Percentiles rank a stretch among this genome's conserved stretches.
Evolutionary conservation across 257 asterid genomes (phyloP).

Genomic region (Solanum sejunctum): DNA sequence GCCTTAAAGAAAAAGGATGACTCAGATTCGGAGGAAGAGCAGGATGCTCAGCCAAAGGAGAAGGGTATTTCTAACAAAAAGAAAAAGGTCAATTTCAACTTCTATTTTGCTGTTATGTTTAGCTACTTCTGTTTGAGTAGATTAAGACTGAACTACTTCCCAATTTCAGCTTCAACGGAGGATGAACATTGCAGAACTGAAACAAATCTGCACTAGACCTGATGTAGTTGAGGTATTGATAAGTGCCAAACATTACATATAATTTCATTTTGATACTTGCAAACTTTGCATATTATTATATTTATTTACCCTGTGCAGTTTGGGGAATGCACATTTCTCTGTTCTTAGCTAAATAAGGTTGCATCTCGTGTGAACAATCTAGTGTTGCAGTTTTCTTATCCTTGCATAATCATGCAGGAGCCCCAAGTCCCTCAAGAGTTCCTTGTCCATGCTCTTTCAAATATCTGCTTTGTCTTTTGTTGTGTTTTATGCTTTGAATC

Average conservation of each 20-base stretch:
- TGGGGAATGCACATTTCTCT: background rate
- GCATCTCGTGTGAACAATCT: background rate
- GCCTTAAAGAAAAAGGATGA: constrained; percentile 54
- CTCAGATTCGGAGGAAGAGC: constrained; percentile 87
- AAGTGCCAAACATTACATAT: background rate
- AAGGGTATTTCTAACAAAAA: constrained; percentile 79
- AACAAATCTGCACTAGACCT: constrained; percentile 67
- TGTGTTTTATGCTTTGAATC: background rate
- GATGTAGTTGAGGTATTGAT: constrained; percentile 87
- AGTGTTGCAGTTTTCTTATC: background rate
- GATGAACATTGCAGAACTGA: constrained; percentile 90
- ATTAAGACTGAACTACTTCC: constrained; percentile 1
- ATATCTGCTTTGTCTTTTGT: background rate
- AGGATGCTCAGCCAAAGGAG: constrained; percentile 62
- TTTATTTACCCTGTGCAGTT: background rate
- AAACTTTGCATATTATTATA: background rate
- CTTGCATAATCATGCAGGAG: background rate
- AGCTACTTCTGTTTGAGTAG: background rate
- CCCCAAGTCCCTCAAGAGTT: background rate
- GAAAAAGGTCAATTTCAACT: constrained; percentile 55
- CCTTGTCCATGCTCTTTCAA: background rate
- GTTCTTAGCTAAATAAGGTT: background rate
- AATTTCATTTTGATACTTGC: background rate
- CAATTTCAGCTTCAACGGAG: constrained; percentile 68
- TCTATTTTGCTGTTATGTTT: background rate